Evolutionary conservation across 495 filamentous ascomycete genomes (phyloP).

Genomic region (Tuber melanosporum): DNA sequence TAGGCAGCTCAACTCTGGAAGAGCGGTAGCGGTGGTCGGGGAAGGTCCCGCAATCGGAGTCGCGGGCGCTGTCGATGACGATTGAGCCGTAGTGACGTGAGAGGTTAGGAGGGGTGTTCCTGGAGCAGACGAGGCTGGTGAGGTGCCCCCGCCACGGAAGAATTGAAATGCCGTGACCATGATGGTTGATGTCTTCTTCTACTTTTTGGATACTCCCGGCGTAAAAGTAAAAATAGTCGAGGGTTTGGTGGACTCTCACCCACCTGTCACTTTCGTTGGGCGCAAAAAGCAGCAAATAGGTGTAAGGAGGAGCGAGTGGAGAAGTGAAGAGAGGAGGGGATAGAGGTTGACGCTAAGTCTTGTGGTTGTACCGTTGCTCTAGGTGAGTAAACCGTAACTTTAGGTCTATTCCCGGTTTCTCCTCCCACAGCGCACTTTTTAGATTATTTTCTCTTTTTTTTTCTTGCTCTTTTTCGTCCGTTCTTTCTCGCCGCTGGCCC

Average conservation of each 20-base stretch:
- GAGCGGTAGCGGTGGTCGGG: slow-evolving; percentile 19
- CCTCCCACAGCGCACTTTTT: slow-evolving; percentile 19
- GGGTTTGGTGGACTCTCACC: neutral
- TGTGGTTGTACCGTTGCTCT: neutral
- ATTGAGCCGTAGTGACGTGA: slow-evolving; percentile 26
- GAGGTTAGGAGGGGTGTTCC: slow-evolving; percentile 34
- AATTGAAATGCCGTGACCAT: slow-evolving; percentile 39
- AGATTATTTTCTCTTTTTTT: slow-evolving; percentile 13
- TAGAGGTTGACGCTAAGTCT: slow-evolving; percentile 4
- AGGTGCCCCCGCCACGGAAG: slow-evolving; percentile 35
- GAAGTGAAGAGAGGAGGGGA: slow-evolving; percentile 12
- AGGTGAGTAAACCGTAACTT: neutral
- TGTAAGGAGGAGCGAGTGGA: slow-evolving; percentile 2
- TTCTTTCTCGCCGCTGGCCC: slow-evolving; percentile 31
- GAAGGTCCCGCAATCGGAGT: slow-evolving; percentile 29
- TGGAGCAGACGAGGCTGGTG: slow-evolving; percentile 30
- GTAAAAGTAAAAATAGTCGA: neutral
- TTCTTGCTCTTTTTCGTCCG: slow-evolving; percentile 35
- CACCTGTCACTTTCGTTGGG: neutral
- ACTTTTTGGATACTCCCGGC: slow-evolving; percentile 3
- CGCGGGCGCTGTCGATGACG: slow-evolving; percentile 31
- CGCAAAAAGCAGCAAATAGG: neutral
- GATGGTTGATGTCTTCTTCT: slow-evolving; percentile 15
- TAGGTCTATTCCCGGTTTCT: slow-evolving; percentile 7
- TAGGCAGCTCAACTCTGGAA: slow-evolving; percentile 29